These are phyloP conservation scores for Maudiozyma turicensis DNA, from an alignment of 805 yeast species.

Conservation along the genomic window DNA sequence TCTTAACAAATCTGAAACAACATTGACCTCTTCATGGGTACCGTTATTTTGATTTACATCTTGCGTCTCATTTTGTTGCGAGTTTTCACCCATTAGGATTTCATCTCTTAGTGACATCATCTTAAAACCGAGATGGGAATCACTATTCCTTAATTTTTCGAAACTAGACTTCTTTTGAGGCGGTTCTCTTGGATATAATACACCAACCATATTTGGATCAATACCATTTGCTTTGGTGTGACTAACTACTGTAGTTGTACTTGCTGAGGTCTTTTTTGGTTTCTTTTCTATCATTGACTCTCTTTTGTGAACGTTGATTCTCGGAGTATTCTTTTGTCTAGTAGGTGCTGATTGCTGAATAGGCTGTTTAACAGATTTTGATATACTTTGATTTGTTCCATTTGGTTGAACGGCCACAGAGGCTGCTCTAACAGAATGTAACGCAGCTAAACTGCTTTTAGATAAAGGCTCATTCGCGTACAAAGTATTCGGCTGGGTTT, in stretches of 20 bases:
- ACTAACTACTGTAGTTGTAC: slow-evolving; percentile 10
- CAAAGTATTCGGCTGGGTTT: background rate
- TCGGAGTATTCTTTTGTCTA: background rate
- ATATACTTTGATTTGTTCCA: background rate
- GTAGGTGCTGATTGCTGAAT: too few species aligned
- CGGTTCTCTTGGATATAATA: slow-evolving; percentile 31
- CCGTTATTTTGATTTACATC: background rate
- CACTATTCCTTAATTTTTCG: slow-evolving; percentile 35
- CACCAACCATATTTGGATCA: slow-evolving; percentile 7
- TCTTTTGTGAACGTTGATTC: background rate
- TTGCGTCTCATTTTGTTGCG: background rate
- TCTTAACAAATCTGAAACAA: background rate
- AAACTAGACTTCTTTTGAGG: slow-evolving; percentile 45
- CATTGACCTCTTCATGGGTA: background rate
- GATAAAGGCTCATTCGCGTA: background rate
- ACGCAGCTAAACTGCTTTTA: background rate
- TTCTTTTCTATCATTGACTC: background rate
- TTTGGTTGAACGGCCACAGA: background rate
- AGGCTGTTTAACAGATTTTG: too few species aligned
- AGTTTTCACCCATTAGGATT: background rate
- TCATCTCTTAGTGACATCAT: slow-evolving; percentile 30
- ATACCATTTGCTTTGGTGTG: slow-evolving; percentile 9
- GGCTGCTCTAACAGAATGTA: background rate
- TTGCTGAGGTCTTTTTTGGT: background rate
- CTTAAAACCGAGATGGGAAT: slow-evolving; percentile 31